Base-by-base conservation (phyloP, 768 basidiomycete species). In the Tremella fuciformis region DNA sequence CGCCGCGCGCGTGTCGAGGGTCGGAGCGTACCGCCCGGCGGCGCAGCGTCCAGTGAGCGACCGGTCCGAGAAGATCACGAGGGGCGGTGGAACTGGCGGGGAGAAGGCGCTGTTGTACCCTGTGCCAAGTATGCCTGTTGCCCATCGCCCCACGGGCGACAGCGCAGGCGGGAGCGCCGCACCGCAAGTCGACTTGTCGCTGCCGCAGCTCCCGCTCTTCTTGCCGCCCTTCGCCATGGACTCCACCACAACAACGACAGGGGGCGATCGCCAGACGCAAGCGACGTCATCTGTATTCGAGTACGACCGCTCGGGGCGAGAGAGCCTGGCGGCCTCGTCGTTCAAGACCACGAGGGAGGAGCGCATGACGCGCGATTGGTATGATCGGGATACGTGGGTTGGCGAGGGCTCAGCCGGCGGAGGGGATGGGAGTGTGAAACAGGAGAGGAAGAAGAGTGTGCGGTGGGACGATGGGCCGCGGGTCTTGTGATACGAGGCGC, bases 361-460 rank as follows among this genome's bases (percentile, higher is more conserved):
- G 19, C 53, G 67, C 39, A 52, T 55, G 13, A 65, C 64, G 11
- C 62, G 58, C 39, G 48, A 60, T 24, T 69, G 66, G 66, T 64
- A 64, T 48, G 60, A 62, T n/a, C 53, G 67, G 60, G 67, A 68
- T 57, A 51, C 51, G 9, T 34, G 37, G 15, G 42, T 46, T 46
- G 42, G 42, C 19, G 39, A 53, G 41, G 9, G 26, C 38, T 8
- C 22, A 54, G 54, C n/a, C 39, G 42, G 46, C 50, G 21, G 42
- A 16, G 9, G 34, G 42, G 42, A 46, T 46, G 42, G 42, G 6
- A 53, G 49, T 39, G 50, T 44, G 37, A 59, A 42, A 8, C 60
- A 59, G 57, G 63, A 57, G 49, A 63, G 64, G n/a, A 55, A 53
- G 16, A 69, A 68, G 42, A 62, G 60, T 46, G 66, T 68, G 18